Conservation (phyloP, 768 basidiomycete species). For the Lentinula raphanica region DNA sequence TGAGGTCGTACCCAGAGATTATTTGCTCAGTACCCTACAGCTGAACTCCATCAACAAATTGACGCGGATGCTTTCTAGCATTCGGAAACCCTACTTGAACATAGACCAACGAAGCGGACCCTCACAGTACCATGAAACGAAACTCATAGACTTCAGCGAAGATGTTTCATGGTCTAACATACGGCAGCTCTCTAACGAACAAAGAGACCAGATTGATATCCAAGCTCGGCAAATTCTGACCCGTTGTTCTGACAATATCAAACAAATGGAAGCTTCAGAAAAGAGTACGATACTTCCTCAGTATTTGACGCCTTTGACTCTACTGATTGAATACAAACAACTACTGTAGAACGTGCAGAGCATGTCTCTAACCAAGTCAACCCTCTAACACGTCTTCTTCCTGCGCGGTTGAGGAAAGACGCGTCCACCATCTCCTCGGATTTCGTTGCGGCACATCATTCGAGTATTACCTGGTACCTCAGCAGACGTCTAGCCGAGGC, state of each 20-base stretch:
- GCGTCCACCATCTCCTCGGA: slow-evolving; percentile 50
- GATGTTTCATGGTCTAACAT: slow-evolving; percentile 57
- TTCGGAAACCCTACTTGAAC: slow-evolving; percentile 86
- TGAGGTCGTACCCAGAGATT: neutral
- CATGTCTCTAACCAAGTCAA: slow-evolving; percentile 60
- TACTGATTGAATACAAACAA: slow-evolving; percentile 11
- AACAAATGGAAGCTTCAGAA: slow-evolving; percentile 84
- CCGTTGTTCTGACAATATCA: slow-evolving; percentile 81
- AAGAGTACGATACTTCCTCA: slow-evolving; percentile 56
- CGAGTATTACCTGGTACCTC: slow-evolving; percentile 91
- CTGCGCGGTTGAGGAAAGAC: slow-evolving; percentile 61
- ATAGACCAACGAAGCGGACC: slow-evolving; percentile 57
- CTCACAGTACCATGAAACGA: slow-evolving; percentile 43
- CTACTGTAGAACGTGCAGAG: slow-evolving; percentile 56
- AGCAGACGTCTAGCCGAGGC: slow-evolving; percentile 74
- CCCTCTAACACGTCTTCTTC: slow-evolving; percentile 65
- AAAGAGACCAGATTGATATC: slow-evolving; percentile 93
- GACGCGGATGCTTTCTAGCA: slow-evolving; percentile 62
- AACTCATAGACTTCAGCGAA: slow-evolving; percentile 51
- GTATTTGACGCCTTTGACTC: slow-evolving; percentile 14
- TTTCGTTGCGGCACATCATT: slow-evolving; percentile 85
- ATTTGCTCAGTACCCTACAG: slow-evolving; percentile 29
- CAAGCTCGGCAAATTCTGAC: slow-evolving; percentile 83
- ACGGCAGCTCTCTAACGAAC: slow-evolving; percentile 76
- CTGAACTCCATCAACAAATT: slow-evolving; percentile 69